phyloP scores from a whole-genome alignment of 2,329 filamentous ascomycete species.

The Cercospora zeae-maydis region DNA sequence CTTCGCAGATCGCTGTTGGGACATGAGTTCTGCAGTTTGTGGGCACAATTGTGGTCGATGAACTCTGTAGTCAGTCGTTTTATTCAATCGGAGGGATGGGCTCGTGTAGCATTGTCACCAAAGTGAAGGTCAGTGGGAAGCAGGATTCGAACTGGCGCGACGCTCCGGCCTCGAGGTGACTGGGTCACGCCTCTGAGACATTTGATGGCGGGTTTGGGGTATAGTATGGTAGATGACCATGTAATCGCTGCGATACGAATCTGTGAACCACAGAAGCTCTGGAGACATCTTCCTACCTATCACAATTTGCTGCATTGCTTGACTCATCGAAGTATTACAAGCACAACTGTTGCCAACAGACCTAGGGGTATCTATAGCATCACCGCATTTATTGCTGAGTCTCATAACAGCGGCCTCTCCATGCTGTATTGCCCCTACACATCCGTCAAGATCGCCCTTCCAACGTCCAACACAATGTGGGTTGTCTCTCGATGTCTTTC shows the following conservation, averaged over 20 bases:
- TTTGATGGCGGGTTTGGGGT: background rate
- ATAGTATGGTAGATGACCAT: background rate
- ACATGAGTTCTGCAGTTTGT: background rate
- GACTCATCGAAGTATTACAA: background rate
- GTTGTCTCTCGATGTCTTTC: too few relatives aligned
- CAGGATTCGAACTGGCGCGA: background rate
- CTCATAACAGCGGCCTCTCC: too few relatives aligned
- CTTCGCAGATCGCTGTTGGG: background rate
- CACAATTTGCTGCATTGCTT: background rate
- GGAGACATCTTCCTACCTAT: background rate
- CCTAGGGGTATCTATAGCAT: background rate
- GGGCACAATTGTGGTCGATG: background rate
- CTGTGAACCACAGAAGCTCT: too few relatives aligned
- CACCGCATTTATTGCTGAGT: background rate
- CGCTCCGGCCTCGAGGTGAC: background rate
- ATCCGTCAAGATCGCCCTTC: too few relatives aligned
- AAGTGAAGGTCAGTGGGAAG: background rate
- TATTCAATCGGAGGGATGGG: background rate
- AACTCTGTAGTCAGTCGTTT: background rate
- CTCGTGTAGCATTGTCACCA: background rate
- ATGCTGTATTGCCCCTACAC: too few relatives aligned
- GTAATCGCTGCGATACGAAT: background rate
- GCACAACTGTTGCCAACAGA: background rate
- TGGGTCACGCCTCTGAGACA: background rate
- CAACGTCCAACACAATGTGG: too few relatives aligned